These are phyloP conservation scores for Russula dissimulans DNA, from an alignment of 768 basidiomycete genomes.

Conservation along the genomic window DNA sequence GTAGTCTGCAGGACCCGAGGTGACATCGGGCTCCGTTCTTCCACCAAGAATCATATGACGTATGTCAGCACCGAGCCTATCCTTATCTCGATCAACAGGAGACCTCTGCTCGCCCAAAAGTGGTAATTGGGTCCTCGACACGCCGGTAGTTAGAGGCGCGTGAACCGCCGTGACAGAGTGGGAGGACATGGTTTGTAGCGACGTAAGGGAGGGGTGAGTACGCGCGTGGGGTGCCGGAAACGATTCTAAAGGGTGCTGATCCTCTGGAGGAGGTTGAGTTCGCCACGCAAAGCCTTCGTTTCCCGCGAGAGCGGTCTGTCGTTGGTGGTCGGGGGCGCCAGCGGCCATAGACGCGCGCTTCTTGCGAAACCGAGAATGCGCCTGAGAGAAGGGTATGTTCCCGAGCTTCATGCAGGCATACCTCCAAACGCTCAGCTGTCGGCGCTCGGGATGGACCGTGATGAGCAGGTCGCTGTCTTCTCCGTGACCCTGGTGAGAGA, in stretches of 20 bases:
- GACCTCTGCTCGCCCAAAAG: neutral
- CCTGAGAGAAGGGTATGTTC: slow-evolving; percentile 38
- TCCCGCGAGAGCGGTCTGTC: slow-evolving; percentile 17
- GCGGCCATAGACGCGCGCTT: slow-evolving; percentile 26
- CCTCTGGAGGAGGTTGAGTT: slow-evolving; percentile 19
- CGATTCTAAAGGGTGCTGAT: slow-evolving; percentile 28
- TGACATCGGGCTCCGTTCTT: slow-evolving; percentile 34
- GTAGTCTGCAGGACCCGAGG: slow-evolving; percentile 40
- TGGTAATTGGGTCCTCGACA: slow-evolving; percentile 1
- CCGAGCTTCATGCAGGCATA: slow-evolving; percentile 59
- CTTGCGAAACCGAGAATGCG: slow-evolving; percentile 30
- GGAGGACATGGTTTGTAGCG: slow-evolving; percentile 44
- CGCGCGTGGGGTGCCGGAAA: slow-evolving; percentile 23
- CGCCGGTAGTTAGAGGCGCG: slow-evolving; percentile 29
- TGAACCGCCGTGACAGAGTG: slow-evolving; percentile 37
- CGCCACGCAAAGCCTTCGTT: slow-evolving; percentile 17
- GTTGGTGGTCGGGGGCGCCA: slow-evolving; percentile 17
- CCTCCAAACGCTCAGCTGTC: slow-evolving; percentile 57
- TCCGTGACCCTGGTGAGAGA: slow-evolving; percentile 35
- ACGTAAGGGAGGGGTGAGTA: slow-evolving; percentile 31
- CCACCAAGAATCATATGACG: slow-evolving; percentile 62
- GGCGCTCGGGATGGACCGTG: slow-evolving; percentile 47
- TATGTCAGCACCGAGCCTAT: slow-evolving; percentile 50
- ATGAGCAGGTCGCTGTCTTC: slow-evolving; percentile 42
- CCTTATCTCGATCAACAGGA: slow-evolving; percentile 43